Percentiles rank a stretch among this genome's conserved stretches.
These are phyloP conservation scores for Alternaria novae-zelandiae DNA, from an alignment of 2,329 filamentous ascomycete species.

Conservation along the genomic window DNA sequence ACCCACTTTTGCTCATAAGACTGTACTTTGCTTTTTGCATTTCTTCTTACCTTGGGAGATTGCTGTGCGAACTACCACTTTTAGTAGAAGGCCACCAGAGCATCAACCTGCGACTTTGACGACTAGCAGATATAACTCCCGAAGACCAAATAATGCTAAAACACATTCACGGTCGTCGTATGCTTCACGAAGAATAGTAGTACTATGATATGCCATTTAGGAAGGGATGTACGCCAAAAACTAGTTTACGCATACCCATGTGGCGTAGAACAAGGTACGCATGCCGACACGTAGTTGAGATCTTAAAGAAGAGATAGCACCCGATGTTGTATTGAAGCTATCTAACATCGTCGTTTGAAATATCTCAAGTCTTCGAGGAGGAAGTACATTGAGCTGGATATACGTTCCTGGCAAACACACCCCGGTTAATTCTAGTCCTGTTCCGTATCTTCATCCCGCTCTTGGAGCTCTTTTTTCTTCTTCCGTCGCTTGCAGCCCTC, in stretches of 20 bases:
- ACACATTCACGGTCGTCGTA: neutral
- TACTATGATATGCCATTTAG: neutral
- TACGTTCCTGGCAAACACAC: accelerated
- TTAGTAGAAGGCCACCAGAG: neutral
- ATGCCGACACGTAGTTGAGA: neutral
- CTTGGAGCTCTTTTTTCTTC: neutral
- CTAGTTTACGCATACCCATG: neutral
- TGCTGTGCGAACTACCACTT: neutral
- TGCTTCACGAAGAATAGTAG: neutral
- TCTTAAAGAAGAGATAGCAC: no score
- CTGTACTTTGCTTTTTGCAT: neutral
- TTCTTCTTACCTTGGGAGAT: neutral
- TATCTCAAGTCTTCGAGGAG: no score
- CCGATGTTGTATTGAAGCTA: no score
- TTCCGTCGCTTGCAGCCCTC: neutral
- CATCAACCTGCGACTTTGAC: neutral
- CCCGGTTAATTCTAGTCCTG: neutral
- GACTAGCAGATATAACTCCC: accelerated
- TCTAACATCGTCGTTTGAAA: no score
- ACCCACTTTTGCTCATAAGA: no score
- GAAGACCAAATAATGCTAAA: neutral
- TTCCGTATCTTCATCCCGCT: neutral
- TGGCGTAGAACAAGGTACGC: neutral
- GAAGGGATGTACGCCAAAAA: neutral
- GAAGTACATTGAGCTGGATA: neutral